Evolutionary conservation across 2,329 filamentous ascomycete genomes (phyloP).

Genomic region (Sporothrix brasiliensis): DNA sequence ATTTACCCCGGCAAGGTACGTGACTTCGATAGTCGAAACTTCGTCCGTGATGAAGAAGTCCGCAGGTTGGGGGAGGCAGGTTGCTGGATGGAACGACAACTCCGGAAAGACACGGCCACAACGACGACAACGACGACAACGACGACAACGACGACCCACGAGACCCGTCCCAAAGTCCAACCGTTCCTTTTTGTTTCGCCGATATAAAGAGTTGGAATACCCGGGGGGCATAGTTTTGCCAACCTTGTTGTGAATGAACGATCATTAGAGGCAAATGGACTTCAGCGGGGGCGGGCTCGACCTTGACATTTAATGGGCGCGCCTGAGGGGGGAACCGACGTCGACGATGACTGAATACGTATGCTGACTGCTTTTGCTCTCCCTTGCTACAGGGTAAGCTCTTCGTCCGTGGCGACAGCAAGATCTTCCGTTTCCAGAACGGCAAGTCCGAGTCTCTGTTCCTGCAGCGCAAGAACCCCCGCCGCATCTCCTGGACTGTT

Average conservation of each 20-base stretch:
- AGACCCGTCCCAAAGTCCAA: too few relatives aligned
- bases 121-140: background rate
- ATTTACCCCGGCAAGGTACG: constrained; percentile 71
- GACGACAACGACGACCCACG: background rate
- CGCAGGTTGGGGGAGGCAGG: background rate
- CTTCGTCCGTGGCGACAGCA: constrained; percentile 99
- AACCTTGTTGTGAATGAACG: background rate
- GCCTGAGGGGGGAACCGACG: background rate
- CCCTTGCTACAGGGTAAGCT: constrained; percentile 79
- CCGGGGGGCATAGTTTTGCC: background rate
- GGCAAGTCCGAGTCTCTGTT: constrained; percentile 99
- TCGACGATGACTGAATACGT: background rate
- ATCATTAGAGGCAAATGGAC: background rate
- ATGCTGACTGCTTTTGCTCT: background rate
- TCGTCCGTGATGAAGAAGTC: constrained; percentile 27
- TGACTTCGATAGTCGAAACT: constrained; percentile 30
- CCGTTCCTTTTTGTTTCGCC: background rate
- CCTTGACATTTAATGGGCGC: background rate
- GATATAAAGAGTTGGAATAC: background rate
- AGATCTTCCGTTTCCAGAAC: constrained; percentile 99
- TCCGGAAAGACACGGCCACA: background rate
- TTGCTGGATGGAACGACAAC: constrained; percentile 11
- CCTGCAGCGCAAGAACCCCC: constrained; percentile 99
- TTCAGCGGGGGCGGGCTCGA: background rate
- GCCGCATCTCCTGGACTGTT: constrained; percentile 97